phyloP scores from a whole-genome alignment of 2,329 filamentous ascomycete genomes.

The Geosmithia putterillii region DNA sequence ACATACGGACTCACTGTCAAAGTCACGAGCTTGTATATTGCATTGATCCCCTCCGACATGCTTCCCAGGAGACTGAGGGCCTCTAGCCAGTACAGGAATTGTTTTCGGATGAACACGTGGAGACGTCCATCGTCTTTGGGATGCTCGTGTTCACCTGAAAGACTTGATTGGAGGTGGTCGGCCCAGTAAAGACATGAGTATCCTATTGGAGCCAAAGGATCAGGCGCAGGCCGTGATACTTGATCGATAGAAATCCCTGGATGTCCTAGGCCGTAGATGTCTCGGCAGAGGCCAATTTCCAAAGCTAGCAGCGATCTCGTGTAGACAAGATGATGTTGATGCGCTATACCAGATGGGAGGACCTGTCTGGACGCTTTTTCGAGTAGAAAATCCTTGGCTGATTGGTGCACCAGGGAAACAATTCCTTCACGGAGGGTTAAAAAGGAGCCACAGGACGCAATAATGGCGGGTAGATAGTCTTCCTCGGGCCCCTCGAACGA shows the following conservation, averaged over 20 bases:
- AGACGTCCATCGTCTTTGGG: slow-evolving; percentile 8
- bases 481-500: slow-evolving; percentile 4
- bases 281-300: slow-evolving; percentile 12
- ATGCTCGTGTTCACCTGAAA: background rate
- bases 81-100: background rate
- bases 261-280: slow-evolving; percentile 17
- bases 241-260: slow-evolving; percentile 5
- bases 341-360: background rate
- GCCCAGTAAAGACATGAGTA: slow-evolving; percentile 12
- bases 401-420: slow-evolving; percentile 25
- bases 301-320: slow-evolving; percentile 18
- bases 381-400: slow-evolving; percentile 21
- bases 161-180: slow-evolving; percentile 1
- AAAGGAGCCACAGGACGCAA: slow-evolving; percentile 24
- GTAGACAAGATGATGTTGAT: slow-evolving; percentile 16
- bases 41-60: slow-evolving; percentile 10
- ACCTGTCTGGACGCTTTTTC: background rate
- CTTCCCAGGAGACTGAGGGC: background rate
- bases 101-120: slow-evolving; percentile 16
- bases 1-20: slow-evolving; percentile 5
- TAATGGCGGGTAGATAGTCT: slow-evolving; percentile 10
- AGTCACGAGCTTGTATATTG: slow-evolving; percentile 8
- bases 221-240: slow-evolving; percentile 2
- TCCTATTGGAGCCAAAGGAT: slow-evolving; percentile 5
- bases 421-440: slow-evolving; percentile 14